Evolutionary conservation across 1,284 basidiomycete genomes (phyloP).

Genomic region (Tilletia indica): DNA sequence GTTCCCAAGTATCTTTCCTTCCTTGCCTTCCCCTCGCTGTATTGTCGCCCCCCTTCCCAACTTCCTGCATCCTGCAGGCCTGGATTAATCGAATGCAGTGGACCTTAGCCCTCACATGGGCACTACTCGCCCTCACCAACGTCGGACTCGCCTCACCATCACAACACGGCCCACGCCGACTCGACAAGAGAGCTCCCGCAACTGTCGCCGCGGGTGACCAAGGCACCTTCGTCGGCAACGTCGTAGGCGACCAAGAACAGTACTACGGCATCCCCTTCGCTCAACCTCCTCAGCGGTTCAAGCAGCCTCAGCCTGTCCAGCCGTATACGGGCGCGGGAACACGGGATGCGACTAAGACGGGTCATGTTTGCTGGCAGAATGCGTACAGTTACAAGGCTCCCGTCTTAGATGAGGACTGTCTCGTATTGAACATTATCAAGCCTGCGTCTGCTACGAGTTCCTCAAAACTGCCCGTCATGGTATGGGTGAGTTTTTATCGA

Average conservation of each 20-base stretch:
- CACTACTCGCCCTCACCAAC: background rate
- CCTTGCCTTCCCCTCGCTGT: no score
- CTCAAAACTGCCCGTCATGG: conserved; percentile 16
- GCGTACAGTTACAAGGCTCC: conserved; percentile 5
- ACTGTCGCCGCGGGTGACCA: background rate
- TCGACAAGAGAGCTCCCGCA: background rate
- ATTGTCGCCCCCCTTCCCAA: no score
- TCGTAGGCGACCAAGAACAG: conserved; percentile 20
- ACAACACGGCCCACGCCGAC: background rate
- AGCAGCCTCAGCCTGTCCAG: conserved; percentile 30
- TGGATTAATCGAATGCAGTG: no score
- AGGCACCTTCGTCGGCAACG: conserved; percentile 1
- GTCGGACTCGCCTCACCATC: background rate
- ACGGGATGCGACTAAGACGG: conserved; percentile 30
- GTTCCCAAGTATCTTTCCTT: no score
- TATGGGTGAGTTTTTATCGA: conserved; percentile 13
- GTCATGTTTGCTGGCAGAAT: conserved; percentile 29
- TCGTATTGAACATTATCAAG: conserved; percentile 34
- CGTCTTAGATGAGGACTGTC: conserved; percentile 38
- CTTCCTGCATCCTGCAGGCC: no score
- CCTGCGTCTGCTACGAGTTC: conserved; percentile 17
- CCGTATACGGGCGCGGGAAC: conserved; percentile 21
- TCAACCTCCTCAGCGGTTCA: conserved; percentile 39
- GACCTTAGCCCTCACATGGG: background rate
- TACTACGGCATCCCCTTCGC: conserved; percentile 42